Evolutionary conservation across 441 rosid species (phyloP).

Genomic region (Aleurites moluccanus): DNA sequence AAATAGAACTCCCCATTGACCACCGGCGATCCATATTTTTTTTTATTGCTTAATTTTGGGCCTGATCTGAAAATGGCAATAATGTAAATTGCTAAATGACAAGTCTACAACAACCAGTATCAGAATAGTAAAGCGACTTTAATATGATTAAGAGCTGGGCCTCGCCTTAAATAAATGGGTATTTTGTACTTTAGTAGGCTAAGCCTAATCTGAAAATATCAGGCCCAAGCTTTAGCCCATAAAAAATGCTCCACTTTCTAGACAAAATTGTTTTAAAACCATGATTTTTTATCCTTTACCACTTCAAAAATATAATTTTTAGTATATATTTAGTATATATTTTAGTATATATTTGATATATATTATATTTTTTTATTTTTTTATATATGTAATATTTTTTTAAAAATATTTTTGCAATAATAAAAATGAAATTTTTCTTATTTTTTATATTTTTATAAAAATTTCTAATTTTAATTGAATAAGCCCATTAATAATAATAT

Average conservation of each 20-base stretch:
- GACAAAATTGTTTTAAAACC: too few species aligned
- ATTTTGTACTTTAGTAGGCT: neutral
- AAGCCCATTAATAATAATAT: too few species aligned
- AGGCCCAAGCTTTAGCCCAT: neutral
- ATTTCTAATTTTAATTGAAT: too few species aligned
- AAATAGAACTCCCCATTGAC: neutral
- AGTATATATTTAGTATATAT: too few species aligned
- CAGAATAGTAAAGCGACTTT: neutral
- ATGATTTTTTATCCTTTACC: neutral
- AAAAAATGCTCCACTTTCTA: neutral
- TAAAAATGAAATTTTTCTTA: too few species aligned
- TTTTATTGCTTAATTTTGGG: slow-evolving; percentile 12
- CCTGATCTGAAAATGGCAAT: slow-evolving; percentile 30
- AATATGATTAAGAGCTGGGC: neutral
- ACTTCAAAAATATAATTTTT: too few species aligned
- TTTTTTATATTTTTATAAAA: too few species aligned
- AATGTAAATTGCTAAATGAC: neutral
- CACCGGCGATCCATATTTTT: slow-evolving; percentile 32
- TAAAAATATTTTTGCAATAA: too few species aligned
- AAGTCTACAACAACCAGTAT: neutral
- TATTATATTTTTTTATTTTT: too few species aligned
- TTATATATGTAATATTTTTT: too few species aligned
- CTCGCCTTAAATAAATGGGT: neutral
- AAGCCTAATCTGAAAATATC: neutral
- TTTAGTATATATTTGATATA: too few species aligned